Percentiles rank a stretch among this genome's conserved stretches.
phyloP scores from a whole-genome alignment of 495 filamentous ascomycete species.

The Copromyces sp. region DNA sequence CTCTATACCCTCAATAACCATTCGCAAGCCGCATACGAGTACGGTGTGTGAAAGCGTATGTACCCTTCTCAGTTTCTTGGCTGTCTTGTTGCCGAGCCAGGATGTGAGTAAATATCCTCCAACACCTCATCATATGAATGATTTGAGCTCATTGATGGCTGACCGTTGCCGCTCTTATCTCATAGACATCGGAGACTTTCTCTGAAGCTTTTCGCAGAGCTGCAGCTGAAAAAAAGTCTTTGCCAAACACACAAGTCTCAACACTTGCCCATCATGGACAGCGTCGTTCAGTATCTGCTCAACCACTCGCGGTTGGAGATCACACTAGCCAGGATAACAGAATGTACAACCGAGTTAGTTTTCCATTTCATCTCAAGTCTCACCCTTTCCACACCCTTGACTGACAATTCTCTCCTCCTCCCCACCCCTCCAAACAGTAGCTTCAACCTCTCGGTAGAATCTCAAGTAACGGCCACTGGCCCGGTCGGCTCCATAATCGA shows the following conservation, averaged over 20 bases:
- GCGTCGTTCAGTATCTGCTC: slow-evolving; percentile 10
- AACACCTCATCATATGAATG: neutral
- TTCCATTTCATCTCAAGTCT: slow-evolving; percentile 11
- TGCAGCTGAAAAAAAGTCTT: neutral
- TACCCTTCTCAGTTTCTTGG: neutral
- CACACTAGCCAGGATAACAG: slow-evolving; percentile 11
- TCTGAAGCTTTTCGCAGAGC: neutral
- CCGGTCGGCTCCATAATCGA: slow-evolving; percentile 13
- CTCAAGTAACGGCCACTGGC: slow-evolving; percentile 18
- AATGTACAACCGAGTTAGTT: slow-evolving; percentile 11
- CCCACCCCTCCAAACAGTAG: neutral
- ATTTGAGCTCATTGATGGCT: neutral
- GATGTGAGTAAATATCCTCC: neutral
- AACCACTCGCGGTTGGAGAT: slow-evolving; percentile 14
- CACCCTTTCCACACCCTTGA: neutral
- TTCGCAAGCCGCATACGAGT: neutral
- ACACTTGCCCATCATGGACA: slow-evolving; percentile 7
- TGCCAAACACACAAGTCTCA: neutral
- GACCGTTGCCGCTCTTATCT: neutral
- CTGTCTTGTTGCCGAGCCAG: neutral
- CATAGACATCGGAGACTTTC: neutral
- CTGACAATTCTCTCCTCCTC: neutral
- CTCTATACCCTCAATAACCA: neutral
- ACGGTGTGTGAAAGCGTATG: neutral
- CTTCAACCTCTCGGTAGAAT: neutral